Conservation (phyloP, 345 rosid species). For the Pistacia atlantica region DNA sequence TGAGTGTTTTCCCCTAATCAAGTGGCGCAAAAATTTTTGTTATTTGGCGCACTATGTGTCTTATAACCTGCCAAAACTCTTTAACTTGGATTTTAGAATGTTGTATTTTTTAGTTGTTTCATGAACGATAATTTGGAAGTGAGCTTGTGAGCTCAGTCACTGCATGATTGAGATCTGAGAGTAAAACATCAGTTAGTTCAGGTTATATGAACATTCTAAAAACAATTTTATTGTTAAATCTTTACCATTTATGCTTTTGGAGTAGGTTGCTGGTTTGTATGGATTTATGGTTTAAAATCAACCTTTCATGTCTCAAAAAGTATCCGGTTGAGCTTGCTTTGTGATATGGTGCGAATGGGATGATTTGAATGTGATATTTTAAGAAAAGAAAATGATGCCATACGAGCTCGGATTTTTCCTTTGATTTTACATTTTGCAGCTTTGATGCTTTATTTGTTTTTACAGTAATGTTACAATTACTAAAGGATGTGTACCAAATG, state of each 20-base stretch:
- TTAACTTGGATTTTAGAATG: slow-evolving; percentile 17
- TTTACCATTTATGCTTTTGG: too few species aligned
- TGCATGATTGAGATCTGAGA: background rate
- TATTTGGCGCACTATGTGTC: slow-evolving; percentile 2
- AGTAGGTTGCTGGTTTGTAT: background rate
- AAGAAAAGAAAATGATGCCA: too few species aligned
- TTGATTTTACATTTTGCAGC: too few species aligned
- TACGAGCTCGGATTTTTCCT: too few species aligned
- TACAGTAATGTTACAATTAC: too few species aligned
- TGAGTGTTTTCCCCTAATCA: slow-evolving; percentile 8
- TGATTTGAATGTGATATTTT: too few species aligned
- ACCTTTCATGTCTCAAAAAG: too few species aligned
- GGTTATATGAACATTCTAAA: background rate
- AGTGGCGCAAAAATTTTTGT: slow-evolving; percentile 11
- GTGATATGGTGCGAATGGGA: too few species aligned
- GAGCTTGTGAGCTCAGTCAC: background rate
- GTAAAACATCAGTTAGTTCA: background rate
- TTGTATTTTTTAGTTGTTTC: slow-evolving; percentile 19
- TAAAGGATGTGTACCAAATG: too few species aligned
- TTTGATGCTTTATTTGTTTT: too few species aligned
- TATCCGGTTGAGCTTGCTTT: too few species aligned
- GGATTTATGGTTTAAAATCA: background rate
- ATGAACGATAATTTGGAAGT: slow-evolving; percentile 3
- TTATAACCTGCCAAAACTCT: background rate
- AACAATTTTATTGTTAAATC: background rate